Evolutionary conservation across 2,329 filamentous ascomycete species (phyloP).

Genomic region (Nakataea oryzae): DNA sequence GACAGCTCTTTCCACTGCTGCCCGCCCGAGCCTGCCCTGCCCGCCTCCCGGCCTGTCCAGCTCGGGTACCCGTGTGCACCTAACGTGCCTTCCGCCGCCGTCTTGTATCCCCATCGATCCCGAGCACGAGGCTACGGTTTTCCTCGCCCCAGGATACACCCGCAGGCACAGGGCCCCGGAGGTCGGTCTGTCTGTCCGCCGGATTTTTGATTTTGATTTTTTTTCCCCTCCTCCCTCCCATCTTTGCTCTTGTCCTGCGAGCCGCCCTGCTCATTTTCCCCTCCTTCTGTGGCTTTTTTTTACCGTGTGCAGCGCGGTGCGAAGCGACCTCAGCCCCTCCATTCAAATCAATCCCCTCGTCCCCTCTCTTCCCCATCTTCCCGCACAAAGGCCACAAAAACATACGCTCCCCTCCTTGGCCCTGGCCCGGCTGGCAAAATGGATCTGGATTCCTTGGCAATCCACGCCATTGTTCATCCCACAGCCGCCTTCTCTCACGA

Average conservation of each 20-base stretch:
- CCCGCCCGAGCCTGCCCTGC: too few relatives aligned
- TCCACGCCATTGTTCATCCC: conserved; percentile 47
- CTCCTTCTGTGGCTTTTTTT: background rate
- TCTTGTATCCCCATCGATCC: background rate
- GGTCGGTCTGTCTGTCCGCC: background rate
- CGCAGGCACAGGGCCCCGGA: background rate
- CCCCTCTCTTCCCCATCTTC: background rate
- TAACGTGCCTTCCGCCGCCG: background rate
- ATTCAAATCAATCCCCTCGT: background rate
- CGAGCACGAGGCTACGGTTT: background rate
- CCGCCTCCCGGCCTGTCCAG: background rate
- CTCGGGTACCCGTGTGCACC: background rate
- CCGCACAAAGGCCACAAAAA: background rate
- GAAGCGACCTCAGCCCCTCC: background rate
- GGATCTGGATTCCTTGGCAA: conserved; percentile 41
- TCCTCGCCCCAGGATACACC: background rate
- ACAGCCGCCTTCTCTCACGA: conserved; percentile 37
- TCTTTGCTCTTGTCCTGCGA: background rate
- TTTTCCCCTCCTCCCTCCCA: background rate
- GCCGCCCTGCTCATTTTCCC: background rate
- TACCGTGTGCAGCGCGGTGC: background rate
- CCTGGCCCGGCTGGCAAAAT: conserved; percentile 20
- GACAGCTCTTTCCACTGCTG: background rate
- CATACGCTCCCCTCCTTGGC: background rate
- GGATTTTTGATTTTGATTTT: too few relatives aligned